A percentile compares a stretch with the other conserved stretches of the same genome.
These are phyloP conservation scores for Populus euphratica DNA, from an alignment of 345 rosid genomes.

Conservation along the genomic window DNA sequence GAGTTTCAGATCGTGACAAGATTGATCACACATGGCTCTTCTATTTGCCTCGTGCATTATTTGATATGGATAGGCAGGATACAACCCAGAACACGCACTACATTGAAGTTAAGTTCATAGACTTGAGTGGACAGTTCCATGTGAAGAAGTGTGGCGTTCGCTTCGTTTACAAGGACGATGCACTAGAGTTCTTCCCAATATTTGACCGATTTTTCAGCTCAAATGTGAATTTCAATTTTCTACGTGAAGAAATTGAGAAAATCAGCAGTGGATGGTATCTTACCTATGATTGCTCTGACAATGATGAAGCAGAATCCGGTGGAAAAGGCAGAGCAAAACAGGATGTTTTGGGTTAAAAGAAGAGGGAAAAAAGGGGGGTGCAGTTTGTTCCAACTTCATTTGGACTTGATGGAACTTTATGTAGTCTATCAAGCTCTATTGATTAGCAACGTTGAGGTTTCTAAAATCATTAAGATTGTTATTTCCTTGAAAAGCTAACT, in stretches of 20 bases:
- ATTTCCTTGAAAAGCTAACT: too few species aligned
- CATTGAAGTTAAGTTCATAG: not conserved
- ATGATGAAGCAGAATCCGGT: not conserved
- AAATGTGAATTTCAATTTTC: not conserved
- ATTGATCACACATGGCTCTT: conserved; percentile 7
- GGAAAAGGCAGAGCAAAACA: not conserved
- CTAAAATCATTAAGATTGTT: too few species aligned
- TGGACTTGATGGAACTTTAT: too few species aligned
- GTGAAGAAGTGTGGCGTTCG: not conserved
- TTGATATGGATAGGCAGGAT: not conserved
- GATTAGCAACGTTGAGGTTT: too few species aligned
- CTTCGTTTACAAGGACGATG: not conserved
- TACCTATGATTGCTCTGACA: not conserved
- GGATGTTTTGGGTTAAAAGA: too few species aligned
- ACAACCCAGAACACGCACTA: not conserved
- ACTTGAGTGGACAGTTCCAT: not conserved
- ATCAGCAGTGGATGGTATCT: not conserved
- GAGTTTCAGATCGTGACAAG: too few species aligned
- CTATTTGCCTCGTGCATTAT: not conserved
- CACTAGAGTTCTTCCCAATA: not conserved
- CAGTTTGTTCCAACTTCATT: too few species aligned
- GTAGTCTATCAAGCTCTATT: too few species aligned
- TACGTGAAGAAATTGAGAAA: not conserved
- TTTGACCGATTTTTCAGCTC: not conserved
- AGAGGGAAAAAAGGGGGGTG: too few species aligned